Evolutionary conservation across 257 asterid species (phyloP).

Genomic region (Echites panduratus): DNA sequence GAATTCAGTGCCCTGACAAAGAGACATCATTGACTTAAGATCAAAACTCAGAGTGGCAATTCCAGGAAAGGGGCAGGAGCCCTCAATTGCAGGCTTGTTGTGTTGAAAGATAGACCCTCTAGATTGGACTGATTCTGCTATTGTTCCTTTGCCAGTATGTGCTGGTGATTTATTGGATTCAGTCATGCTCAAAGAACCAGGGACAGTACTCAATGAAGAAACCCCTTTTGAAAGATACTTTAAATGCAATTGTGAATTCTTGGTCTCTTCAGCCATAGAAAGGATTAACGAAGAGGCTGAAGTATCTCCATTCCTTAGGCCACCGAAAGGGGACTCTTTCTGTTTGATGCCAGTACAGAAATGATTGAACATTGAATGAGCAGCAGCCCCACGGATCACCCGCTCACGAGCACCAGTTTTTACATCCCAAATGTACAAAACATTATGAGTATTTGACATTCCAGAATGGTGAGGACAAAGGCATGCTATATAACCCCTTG

Average conservation of each 20-base stretch:
- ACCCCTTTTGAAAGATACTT: slow-evolving; percentile 32
- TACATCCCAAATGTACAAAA: slow-evolving; percentile 90
- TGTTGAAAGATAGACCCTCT: slow-evolving; percentile 36
- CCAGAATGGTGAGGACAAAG: slow-evolving; percentile 64
- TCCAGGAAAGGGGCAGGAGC: slow-evolving; percentile 94
- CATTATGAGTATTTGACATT: slow-evolving; percentile 54
- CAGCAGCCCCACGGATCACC: slow-evolving; percentile 88
- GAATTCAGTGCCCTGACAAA: slow-evolving; percentile 48
- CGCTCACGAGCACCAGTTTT: slow-evolving; percentile 98
- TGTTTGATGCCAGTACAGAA: slow-evolving; percentile 46
- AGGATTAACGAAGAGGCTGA: slow-evolving; percentile 70
- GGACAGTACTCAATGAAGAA: slow-evolving; percentile 27
- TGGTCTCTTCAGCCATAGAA: slow-evolving; percentile 52
- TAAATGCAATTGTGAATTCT: slow-evolving; percentile 35
- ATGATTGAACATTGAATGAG: slow-evolving; percentile 93
- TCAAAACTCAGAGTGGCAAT: slow-evolving; percentile 73
- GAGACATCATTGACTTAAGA: slow-evolving; percentile 69
- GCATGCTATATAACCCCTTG: slow-evolving; percentile 81
- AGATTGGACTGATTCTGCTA: slow-evolving; percentile 27
- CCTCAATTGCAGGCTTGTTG: slow-evolving; percentile 58
- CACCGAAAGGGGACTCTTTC: slow-evolving; percentile 30
- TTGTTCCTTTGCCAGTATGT: slow-evolving; percentile 29
- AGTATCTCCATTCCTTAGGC: slow-evolving; percentile 48
- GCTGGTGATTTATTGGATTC: slow-evolving; percentile 24
- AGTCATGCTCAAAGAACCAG: slow-evolving; percentile 19